Evolutionary conservation across 768 basidiomycete species (phyloP), one percentile per base, ranked within the genome.

Genomic region (Polyporus arcularius): DNA sequence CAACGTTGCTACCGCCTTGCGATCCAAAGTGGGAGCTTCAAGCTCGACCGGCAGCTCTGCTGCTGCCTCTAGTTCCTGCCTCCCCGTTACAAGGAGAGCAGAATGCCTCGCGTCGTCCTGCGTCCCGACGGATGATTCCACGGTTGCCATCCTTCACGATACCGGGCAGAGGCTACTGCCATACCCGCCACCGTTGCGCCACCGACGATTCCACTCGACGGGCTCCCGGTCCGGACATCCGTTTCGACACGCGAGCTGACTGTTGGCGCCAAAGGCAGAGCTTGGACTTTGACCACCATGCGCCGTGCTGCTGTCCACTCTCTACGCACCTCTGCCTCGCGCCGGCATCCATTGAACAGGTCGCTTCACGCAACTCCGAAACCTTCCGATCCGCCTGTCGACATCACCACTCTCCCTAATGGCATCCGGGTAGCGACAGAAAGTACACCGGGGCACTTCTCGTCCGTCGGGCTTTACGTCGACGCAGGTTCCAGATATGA

Each of bases 401-500:
- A 83, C 64, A 80, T 96, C 35, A 96, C 96, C 0, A 94, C 92
- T 0, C 80, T 98, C 0, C 87, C 94, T 5, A 98, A 97, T 77
- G 93, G 89, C 73, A 83, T 98, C 47, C 81, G 94, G 60, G 92
- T 98, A 43, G 94, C 93, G 15, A 97, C 95, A 8, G 93, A 97
- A 74, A 79, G 83, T 2, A 90, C 90, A 4, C 95, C 94, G 0
- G 93, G 94, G 16, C 94, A 98, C 77, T 98, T 98, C 73, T 90
- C 95, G 39, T 89, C 94, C 0, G 83, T 96, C 0, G 97, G 96
- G 3, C 83, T 98, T 42, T 98, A 94, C 68, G 82, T 98, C 67
- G 95, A 98, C 72, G 95, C 93, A 2, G 97, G 97, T 28, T 87
- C 92, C 31, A 82, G 97, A 14, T 96, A 92, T 79, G 97, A 98